These are phyloP conservation scores for Saccharomycopsis phalli DNA, from an alignment of 1,139 yeast genomes.

Conservation along the genomic window DNA sequence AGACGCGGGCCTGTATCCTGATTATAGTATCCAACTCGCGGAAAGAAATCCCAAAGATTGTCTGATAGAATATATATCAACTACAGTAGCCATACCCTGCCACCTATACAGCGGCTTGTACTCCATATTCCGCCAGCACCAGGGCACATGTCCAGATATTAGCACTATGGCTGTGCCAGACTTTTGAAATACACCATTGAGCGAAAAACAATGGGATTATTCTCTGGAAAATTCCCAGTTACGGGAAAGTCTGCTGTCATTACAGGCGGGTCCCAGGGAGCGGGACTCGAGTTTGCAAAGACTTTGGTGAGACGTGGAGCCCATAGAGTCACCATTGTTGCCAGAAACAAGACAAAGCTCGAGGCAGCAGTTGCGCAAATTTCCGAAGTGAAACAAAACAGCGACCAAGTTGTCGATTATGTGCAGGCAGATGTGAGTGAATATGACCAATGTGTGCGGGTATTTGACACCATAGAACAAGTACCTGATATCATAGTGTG, in stretches of 20 bases:
- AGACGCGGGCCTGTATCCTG: too few species aligned
- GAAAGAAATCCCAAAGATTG: too few species aligned
- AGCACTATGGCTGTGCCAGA: too few species aligned
- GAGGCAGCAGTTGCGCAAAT: constrained; percentile 40
- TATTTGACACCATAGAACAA: constrained; percentile 28
- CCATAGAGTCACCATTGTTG: constrained; percentile 60
- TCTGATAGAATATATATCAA: too few species aligned
- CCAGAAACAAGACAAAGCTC: constrained; percentile 60
- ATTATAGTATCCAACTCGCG: too few species aligned
- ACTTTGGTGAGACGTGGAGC: constrained; percentile 44
- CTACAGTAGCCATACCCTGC: too few species aligned
- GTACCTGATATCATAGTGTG: constrained; percentile 67
- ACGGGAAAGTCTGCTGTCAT: constrained; percentile 59
- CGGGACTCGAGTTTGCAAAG: constrained; percentile 73
- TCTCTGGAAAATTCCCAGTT: constrained; percentile 21
- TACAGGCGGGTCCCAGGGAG: constrained; percentile 93
- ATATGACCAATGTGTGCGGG: constrained; percentile 40
- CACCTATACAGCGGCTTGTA: too few species aligned
- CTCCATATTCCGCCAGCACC: too few species aligned
- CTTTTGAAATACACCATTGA: not conserved
- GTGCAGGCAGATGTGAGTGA: constrained; percentile 59
- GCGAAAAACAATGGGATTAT: constrained; percentile 1
- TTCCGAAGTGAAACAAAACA: constrained; percentile 23
- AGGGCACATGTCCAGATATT: too few species aligned
- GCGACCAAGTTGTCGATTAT: constrained; percentile 34